A percentile compares a stretch with the other conserved stretches of the same genome.
Evolutionary conservation across 2,329 filamentous ascomycete genomes (phyloP).

Genomic region (Sarocladiaceae sp.): DNA sequence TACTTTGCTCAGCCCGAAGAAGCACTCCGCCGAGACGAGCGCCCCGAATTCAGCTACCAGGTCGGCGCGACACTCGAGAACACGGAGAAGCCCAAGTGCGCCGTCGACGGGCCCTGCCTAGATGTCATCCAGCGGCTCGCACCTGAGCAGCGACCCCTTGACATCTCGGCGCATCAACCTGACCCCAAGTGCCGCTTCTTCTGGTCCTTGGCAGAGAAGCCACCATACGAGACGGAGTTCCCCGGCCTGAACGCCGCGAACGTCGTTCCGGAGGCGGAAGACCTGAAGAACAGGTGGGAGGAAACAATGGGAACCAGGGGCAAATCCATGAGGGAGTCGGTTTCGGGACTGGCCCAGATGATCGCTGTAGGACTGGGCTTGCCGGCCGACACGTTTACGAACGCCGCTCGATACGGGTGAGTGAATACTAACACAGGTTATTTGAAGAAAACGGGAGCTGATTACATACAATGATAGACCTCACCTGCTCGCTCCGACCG

Average conservation of each 20-base stretch:
- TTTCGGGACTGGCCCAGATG: conserved; percentile 53
- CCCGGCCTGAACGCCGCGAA: conserved; percentile 50
- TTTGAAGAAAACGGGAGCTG: neutral
- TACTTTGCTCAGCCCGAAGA: conserved; percentile 53
- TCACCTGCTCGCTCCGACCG: conserved; percentile 54
- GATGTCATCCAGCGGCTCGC: conserved; percentile 48
- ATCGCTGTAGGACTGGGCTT: conserved; percentile 50
- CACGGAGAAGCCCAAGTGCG: conserved; percentile 58
- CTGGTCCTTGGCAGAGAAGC: conserved; percentile 50
- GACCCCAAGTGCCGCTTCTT: conserved; percentile 60
- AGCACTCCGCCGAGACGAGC: conserved; percentile 43
- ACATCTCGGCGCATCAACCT: conserved; percentile 48
- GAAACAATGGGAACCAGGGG: conserved; percentile 53
- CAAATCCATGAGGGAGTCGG: conserved; percentile 54
- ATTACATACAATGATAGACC: conserved; percentile 31
- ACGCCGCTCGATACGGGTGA: conserved; percentile 50
- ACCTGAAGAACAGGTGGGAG: conserved; percentile 45
- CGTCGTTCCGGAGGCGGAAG: conserved; percentile 42
- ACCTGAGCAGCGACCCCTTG: conserved; percentile 49
- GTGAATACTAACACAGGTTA: conserved; percentile 11
- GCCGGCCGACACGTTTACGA: conserved; percentile 44
- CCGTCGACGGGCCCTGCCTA: conserved; percentile 55
- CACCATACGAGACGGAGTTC: conserved; percentile 49
- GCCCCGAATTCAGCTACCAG: conserved; percentile 53
- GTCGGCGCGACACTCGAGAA: conserved; percentile 57